Evolutionary conservation across 2,329 filamentous ascomycete species (phyloP).

Genomic region (Amphichorda felina): DNA sequence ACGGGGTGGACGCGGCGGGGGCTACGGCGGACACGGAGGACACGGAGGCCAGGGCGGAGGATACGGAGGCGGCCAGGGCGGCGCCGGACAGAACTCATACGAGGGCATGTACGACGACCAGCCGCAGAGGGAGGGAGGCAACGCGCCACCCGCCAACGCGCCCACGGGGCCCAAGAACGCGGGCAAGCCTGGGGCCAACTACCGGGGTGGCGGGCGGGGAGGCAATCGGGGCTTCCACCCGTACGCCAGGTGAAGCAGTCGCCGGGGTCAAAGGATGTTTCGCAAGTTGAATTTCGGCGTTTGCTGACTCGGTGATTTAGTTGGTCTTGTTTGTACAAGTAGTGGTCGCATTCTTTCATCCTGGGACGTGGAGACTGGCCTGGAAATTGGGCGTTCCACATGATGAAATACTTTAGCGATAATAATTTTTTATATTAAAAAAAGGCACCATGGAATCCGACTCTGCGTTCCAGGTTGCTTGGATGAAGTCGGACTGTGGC

Average conservation of each 20-base stretch:
- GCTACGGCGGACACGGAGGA: constrained; percentile 13
- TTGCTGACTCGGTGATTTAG: no score
- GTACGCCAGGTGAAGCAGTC: constrained; percentile 37
- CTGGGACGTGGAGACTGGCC: no score
- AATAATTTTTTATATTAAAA: no score
- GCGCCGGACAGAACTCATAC: constrained; percentile 58
- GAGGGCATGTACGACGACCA: constrained; percentile 98
- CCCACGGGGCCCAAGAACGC: constrained; percentile 96
- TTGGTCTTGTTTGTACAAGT: no score
- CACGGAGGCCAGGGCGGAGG: constrained; percentile 13
- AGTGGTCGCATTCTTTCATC: no score
- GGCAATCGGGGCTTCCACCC: constrained; percentile 69
- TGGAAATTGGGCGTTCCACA: no score
- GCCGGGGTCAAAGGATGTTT: neutral
- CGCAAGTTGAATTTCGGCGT: no score
- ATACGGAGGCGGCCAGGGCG: constrained; percentile 11
- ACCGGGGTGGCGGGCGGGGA: constrained; percentile 77
- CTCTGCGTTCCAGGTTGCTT: no score
- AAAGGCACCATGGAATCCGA: no score
- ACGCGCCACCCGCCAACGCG: constrained; percentile 44
- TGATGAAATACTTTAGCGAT: no score
- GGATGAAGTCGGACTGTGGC: no score
- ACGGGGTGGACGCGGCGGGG: constrained; percentile 17
- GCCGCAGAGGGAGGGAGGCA: constrained; percentile 62
- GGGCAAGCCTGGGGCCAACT: constrained; percentile 82